Evolutionary conservation across 2,329 filamentous ascomycete species (phyloP).

Genomic region (Aspergillus sp.): DNA sequence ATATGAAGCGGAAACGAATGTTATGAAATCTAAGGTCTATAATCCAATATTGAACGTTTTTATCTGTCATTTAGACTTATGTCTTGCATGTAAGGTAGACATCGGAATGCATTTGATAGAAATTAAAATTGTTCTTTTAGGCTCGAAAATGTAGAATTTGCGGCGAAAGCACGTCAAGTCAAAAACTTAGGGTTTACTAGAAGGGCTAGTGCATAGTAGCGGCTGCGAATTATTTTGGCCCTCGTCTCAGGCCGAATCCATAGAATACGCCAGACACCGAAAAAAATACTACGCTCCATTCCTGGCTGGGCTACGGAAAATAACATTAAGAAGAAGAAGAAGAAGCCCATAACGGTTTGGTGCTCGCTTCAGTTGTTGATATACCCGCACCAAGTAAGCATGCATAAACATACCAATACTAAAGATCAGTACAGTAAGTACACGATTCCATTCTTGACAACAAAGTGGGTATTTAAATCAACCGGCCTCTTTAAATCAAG

Average conservation of each 20-base stretch:
- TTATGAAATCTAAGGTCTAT: neutral
- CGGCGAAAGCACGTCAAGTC: no score
- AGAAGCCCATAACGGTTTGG: neutral
- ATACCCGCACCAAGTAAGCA: neutral
- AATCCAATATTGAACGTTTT: neutral
- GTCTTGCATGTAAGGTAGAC: no score
- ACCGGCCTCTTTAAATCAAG: neutral
- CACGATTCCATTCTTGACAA: neutral
- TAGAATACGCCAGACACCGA: neutral
- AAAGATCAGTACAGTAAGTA: neutral
- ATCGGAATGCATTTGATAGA: no score
- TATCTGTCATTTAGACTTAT: no score
- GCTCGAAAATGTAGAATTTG: no score
- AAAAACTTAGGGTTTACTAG: no score
- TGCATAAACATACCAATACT: neutral
- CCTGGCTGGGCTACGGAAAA: neutral
- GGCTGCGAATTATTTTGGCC: no score
- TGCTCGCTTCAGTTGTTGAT: neutral
- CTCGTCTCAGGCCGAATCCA: neutral
- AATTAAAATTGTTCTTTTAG: no score
- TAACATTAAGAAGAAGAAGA: neutral
- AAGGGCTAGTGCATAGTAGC: neutral
- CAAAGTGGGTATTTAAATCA: slow-evolving; percentile 4
- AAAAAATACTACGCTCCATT: neutral
- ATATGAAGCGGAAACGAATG: neutral